Evolutionary conservation across 2,329 filamentous ascomycete genomes (phyloP).

Genomic region (Calonectria hongkongensis): DNA sequence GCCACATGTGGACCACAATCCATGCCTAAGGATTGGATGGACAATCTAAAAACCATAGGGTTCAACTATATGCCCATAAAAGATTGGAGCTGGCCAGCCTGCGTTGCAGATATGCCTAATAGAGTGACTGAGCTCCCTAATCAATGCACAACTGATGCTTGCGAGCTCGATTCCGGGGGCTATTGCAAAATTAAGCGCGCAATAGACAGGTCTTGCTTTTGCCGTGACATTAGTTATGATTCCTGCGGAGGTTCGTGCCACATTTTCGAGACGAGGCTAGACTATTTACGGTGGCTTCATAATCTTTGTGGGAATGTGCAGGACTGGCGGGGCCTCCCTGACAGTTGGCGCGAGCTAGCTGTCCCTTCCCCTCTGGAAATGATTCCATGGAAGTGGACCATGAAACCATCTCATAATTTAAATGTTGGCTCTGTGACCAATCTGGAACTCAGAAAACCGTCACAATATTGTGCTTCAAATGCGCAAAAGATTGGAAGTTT

Average conservation of each 20-base stretch:
- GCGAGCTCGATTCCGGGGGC: constrained; percentile 17
- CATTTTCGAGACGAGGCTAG: neutral
- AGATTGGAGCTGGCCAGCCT: constrained; percentile 25
- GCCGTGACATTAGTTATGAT: constrained; percentile 18
- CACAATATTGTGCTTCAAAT: neutral
- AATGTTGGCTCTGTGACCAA: neutral
- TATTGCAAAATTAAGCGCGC: constrained; percentile 24
- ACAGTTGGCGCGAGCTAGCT: constrained; percentile 23
- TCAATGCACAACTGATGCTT: constrained; percentile 23
- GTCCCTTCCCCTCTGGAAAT: constrained; percentile 10
- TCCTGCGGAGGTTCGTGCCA: constrained; percentile 23
- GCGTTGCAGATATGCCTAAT: constrained; percentile 11
- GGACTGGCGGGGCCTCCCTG: constrained; percentile 25
- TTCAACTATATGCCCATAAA: constrained; percentile 9
- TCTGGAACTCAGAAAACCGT: accelerated
- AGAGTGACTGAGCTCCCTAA: neutral
- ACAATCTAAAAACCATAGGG: constrained; percentile 10
- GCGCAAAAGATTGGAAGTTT: constrained; percentile 31
- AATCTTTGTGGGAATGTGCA: constrained; percentile 18
- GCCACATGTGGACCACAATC: constrained; percentile 38
- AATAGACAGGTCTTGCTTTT: constrained; percentile 21
- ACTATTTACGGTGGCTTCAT: constrained; percentile 23
- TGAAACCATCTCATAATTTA: constrained; percentile 5
- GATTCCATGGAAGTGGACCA: constrained; percentile 45
- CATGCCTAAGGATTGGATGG: constrained; percentile 11